Evolutionary conservation across 805 yeast genomes (phyloP), one percentile per base, ranked within the genome.

Genomic region (Barnettozyma siamensis): DNA sequence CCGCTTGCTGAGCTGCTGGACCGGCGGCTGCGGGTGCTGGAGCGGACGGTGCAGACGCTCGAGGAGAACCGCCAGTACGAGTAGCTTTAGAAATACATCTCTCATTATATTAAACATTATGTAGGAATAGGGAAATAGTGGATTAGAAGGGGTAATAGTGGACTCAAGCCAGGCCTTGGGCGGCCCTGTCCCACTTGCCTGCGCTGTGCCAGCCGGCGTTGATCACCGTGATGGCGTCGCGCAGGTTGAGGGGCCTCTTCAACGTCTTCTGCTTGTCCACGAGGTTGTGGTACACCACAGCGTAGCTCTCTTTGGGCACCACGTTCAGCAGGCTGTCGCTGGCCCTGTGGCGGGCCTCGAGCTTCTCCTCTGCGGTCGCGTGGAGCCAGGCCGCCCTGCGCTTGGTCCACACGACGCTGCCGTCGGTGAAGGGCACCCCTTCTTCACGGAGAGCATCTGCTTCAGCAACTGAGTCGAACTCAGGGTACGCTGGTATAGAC

Each of bases 191-290:
- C 91, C 93, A 89, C 49, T 78, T 76, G 38, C 81, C 87, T 18
- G 78, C 78, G 45, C 78, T 80, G 13, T 73, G 71, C 98, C 98
- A 89, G 16, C 96, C 96, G 4, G 83, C 76, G 53, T 86, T 79
- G 32, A 89, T 73, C 19, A 89, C 75, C 48, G 73, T 73, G 38
- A 88, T 58, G 32, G 84, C 77, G 58, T 88, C 95, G 43, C 67
- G 69, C 52, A 91, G 71, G 59, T 85, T 87, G 63, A 91, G 67
- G 13, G 88, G 85, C 42, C 68, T 68, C 53, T 77, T 80, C 53
- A 91, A 69, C 7, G 76, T 70, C 51, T 79, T 78, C 29, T 81
- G 80, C 54, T 83, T 81, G 33, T 81, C 75, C 21, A 89, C 83
- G 51, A 91, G 65, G 48, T 74, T 74, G 42, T 73, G 73, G 60